Evolutionary conservation across 106 monocot species (phyloP), one percentile per base, ranked within the genome.

Genomic region (Acorus calamus): DNA sequence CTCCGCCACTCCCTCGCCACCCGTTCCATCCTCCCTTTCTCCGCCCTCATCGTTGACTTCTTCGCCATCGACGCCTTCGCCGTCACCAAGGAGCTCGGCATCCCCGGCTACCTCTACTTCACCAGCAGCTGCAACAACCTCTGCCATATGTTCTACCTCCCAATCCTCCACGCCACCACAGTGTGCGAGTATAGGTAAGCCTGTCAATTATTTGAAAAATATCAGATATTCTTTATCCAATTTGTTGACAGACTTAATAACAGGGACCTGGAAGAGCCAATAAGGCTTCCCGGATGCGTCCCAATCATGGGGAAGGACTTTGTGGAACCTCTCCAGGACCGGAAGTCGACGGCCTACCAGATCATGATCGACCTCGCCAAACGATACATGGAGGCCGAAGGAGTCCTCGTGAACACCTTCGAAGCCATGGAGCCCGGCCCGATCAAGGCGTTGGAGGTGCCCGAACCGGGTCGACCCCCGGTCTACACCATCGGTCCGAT

Each of bases 41-140:
- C 56, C 56, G 56, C 56, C 12, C 4, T 57, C 12, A 12, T 57
- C 11, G 56, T 57, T 4, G 56, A 57, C 56, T n/a, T 57, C 11
- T 57, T 57, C 56, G 56, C 56, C 56, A 57, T 12, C 56, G 11
- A 12, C 11, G 13, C 13, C 56, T 13, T 57, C 56, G 56, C 8
- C 13, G 56, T 57, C 11, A 12, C 56, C 13, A 4, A 4, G 4
- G 56, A 57, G 56, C 11, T 57, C 56, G 56, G 56, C 56, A 8
- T 57, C 11, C 56, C 56, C 11, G 56, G 11, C 4, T 57, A 57
- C 56, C 11, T 57, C 56, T 57, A 57, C 56, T 57, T 57, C 56
- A 12, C 56, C 11, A 11, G 11, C 11, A 11, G 11, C 7, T 7
- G 11, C 56, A 4, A 7, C 12, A 57, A 11, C 11, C 56, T 57